Conservation (phyloP, 2,329 filamentous ascomycete genomes). For the Claviceps sorghi region DNA sequence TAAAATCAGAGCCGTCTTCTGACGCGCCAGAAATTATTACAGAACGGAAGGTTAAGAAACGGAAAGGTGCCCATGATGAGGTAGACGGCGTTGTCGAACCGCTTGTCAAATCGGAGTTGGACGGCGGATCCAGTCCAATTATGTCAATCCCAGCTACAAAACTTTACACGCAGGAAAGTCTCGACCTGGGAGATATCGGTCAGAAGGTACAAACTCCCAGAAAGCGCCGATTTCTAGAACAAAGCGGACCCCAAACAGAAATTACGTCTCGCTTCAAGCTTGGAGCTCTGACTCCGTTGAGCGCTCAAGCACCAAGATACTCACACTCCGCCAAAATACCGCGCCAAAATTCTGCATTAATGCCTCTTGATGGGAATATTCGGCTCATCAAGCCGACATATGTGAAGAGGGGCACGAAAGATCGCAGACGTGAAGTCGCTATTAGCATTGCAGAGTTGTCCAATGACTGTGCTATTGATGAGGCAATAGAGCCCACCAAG, state of each 20-base stretch:
- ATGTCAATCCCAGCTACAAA: constrained; percentile 8
- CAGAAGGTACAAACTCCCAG: constrained; percentile 21
- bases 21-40: constrained; percentile 36
- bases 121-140: constrained; percentile 17
- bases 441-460: constrained; percentile 17
- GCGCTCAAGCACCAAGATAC: background rate
- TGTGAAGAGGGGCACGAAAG: constrained; percentile 9
- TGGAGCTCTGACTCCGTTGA: constrained; percentile 1
- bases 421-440: background rate
- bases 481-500: background rate
- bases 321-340: background rate
- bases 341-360: constrained; percentile 18
- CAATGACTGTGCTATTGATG: constrained; percentile 29
- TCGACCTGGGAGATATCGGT: constrained; percentile 35
- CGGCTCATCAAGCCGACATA: constrained; percentile 11
- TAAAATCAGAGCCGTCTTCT: constrained; percentile 41
- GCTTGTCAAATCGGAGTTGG: constrained; percentile 29
- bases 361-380: constrained; percentile 23
- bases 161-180: constrained; percentile 35
- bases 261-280: background rate
- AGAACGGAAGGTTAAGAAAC: constrained; percentile 33
- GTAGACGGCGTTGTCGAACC: constrained; percentile 11
- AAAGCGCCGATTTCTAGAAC: constrained; percentile 18
- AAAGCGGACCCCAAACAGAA: constrained; percentile 5
- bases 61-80: constrained; percentile 22